Evolutionary conservation across 371 early-diverging fungal genomes (phyloP).

Genomic region (Sporodiniella umbellata): DNA sequence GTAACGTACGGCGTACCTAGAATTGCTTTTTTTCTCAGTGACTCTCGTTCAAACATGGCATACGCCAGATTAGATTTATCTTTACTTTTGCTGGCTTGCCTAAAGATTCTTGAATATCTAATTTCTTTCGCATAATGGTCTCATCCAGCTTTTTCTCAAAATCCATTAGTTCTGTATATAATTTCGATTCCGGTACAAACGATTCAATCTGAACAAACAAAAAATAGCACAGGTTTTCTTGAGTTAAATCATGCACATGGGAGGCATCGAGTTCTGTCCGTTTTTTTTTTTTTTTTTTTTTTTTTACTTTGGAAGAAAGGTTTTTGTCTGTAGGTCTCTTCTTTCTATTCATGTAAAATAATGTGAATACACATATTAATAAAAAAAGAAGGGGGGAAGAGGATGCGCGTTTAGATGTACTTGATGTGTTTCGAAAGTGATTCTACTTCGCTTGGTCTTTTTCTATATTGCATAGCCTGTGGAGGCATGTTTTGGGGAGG

Average conservation of each 20-base stretch:
- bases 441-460: constrained; percentile 38
- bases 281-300: background rate
- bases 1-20: constrained; percentile 77
- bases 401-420: constrained; percentile 12
- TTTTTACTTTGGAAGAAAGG: constrained; percentile 50
- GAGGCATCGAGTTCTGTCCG: background rate
- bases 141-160: constrained; percentile 89
- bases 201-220: constrained; percentile 84
- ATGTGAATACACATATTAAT: too few relatives aligned
- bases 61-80: background rate
- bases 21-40: too few relatives aligned
- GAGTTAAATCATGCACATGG: background rate
- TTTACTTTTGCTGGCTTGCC: constrained; percentile 69
- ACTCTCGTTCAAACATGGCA: background rate
- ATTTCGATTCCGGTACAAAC: constrained; percentile 87
- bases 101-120: constrained; percentile 87
- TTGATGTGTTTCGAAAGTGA: constrained; percentile 39
- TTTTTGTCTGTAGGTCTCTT: constrained; percentile 61
- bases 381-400: background rate
- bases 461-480: constrained; percentile 24
- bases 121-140: constrained; percentile 81
- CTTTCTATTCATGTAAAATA: too few relatives aligned
- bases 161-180: constrained; percentile 81
- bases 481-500: constrained; percentile 19
- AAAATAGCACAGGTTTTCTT: background rate